Evolutionary conservation across 768 basidiomycete species (phyloP).

Genomic region (Postia placenta): DNA sequence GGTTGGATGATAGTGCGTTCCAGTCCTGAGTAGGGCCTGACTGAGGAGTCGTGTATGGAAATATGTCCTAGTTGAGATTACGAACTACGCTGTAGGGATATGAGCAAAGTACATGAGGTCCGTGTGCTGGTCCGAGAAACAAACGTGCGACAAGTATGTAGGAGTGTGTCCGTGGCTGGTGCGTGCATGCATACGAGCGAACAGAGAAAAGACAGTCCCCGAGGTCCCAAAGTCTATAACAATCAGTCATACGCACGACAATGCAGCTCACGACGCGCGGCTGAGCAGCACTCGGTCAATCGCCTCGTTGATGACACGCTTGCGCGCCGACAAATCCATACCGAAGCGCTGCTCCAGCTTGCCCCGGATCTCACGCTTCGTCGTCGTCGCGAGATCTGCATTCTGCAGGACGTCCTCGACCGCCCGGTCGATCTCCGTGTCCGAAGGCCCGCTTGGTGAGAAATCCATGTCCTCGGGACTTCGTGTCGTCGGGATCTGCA

Average conservation of each 20-base stretch:
- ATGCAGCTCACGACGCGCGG: slow-evolving; percentile 34
- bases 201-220: neutral
- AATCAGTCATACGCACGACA: neutral
- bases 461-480: slow-evolving; percentile 49
- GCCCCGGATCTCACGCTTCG: slow-evolving; percentile 85
- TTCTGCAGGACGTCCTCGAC: slow-evolving; percentile 67
- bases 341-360: slow-evolving; percentile 80
- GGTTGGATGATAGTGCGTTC: no score
- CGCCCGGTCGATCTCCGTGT: slow-evolving; percentile 66
- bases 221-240: neutral
- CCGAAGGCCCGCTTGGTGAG: slow-evolving; percentile 45
- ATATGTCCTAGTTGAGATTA: no score
- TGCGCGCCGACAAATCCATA: slow-evolving; percentile 66
- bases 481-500: slow-evolving; percentile 49
- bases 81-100: no score
- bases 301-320: slow-evolving; percentile 67
- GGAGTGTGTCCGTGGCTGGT: no score
- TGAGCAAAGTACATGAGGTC: neutral
- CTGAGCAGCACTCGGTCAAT: slow-evolving; percentile 68
- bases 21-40: no score
- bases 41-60: no score
- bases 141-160: no score
- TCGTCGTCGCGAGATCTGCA: slow-evolving; percentile 85
- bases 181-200: neutral
- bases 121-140: no score